These are phyloP conservation scores for Dendrobium nobile DNA, from an alignment of 106 monocot genomes.

Conservation along the genomic window DNA sequence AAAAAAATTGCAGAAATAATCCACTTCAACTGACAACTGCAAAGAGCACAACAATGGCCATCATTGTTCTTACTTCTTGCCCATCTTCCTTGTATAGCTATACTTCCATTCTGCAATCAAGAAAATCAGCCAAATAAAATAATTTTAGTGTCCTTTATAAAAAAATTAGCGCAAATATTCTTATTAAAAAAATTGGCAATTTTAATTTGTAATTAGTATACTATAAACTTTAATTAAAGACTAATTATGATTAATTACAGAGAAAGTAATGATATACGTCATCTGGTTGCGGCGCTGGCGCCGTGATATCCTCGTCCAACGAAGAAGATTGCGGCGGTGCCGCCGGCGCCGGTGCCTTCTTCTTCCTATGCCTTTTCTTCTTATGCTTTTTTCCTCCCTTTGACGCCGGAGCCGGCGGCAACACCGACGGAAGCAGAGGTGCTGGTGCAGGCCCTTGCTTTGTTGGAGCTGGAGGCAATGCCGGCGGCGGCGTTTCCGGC, in stretches of 20 bases:
- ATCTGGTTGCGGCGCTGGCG: conserved; percentile 30
- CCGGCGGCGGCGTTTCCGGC: conserved; percentile 11
- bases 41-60: conserved; percentile 20
- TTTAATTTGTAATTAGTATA: no score
- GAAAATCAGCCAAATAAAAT: no score
- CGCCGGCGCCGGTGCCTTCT: conserved; percentile 33
- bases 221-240: no score
- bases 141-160: no score
- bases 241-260: no score
- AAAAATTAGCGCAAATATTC: no score
- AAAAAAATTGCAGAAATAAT: not conserved
- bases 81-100: conserved; percentile 2
- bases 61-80: conserved; percentile 10
- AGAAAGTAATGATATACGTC: conserved; percentile 12
- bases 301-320: conserved; percentile 11
- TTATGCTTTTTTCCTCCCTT: conserved; percentile 38
- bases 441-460: conserved; percentile 10
- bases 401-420: conserved; percentile 34
- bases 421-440: not conserved
- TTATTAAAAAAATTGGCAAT: no score
- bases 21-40: not conserved
- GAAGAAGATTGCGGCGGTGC: conserved; percentile 30
- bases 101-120: conserved; percentile 30
- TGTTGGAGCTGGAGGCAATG: conserved; percentile 19
- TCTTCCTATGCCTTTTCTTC: conserved; percentile 35